Percentiles rank a stretch among this genome's conserved stretches.
These are phyloP conservation scores for Cardamine resedifolia DNA, from an alignment of 345 rosid species.

Conservation along the genomic window DNA sequence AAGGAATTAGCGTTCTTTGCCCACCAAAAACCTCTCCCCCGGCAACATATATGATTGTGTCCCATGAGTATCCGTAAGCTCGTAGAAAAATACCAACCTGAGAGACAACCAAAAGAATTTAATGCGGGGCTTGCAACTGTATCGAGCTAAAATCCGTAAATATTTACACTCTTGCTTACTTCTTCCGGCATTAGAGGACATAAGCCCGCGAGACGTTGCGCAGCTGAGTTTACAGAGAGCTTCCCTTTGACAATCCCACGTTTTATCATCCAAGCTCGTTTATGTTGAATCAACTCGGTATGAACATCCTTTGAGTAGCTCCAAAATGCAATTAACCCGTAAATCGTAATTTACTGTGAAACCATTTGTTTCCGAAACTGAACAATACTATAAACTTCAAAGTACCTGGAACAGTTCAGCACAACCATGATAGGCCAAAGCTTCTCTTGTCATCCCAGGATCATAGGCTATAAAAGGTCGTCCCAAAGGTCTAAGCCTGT, in stretches of 20 bases:
- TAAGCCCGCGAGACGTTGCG: constrained; percentile 65
- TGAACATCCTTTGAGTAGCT: constrained; percentile 90
- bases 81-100: constrained; percentile 96
- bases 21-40: constrained; percentile 99
- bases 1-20: constrained; percentile 81
- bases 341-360: background rate
- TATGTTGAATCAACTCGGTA: constrained; percentile 92
- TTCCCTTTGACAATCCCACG: constrained; percentile 79
- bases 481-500: constrained; percentile 78
- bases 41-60: constrained; percentile 77
- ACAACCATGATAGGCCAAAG: constrained; percentile 93
- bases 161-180: constrained; percentile 43
- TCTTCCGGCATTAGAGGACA: constrained; percentile 97
- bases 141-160: background rate
- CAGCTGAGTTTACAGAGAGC: constrained; percentile 61
- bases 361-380: background rate
- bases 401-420: constrained; percentile 99
- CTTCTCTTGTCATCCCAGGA: constrained; percentile 97
- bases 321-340: constrained; percentile 46
- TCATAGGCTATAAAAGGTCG: constrained; percentile 91
- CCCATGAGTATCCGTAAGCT: constrained; percentile 92
- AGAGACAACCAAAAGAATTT: constrained; percentile 11
- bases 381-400: constrained; percentile 9
- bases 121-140: background rate
- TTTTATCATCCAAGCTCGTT: constrained; percentile 88